These are phyloP conservation scores for Fallopia convolvulus DNA, from an alignment of 148 eudicot genomes.

Conservation along the genomic window DNA sequence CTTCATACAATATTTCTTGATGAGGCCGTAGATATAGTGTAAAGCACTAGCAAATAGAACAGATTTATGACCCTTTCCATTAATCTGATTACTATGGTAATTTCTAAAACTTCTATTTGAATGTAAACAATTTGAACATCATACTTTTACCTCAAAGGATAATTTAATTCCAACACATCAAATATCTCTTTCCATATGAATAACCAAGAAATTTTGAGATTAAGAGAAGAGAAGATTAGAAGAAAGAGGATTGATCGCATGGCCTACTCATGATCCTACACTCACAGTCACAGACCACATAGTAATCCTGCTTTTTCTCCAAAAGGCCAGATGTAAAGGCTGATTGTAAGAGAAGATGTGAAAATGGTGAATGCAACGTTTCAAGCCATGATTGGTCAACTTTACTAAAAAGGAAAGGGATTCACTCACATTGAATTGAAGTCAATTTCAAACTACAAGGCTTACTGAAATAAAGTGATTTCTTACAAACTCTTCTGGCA, in stretches of 20 bases:
- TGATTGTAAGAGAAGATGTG: conserved; percentile 2
- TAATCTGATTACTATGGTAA: neutral
- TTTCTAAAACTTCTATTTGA: neutral
- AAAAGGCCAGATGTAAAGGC: neutral
- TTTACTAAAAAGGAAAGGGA: neutral
- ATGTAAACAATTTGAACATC: neutral
- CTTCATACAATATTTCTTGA: neutral
- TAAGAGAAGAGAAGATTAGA: neutral
- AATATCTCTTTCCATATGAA: neutral
- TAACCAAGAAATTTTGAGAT: neutral
- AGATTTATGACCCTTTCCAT: neutral
- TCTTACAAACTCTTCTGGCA: neutral
- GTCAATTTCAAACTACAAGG: conserved; percentile 4
- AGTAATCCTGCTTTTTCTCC: neutral
- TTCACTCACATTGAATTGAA: neutral
- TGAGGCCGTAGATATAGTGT: neutral
- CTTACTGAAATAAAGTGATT: neutral
- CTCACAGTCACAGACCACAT: neutral
- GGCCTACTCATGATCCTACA: neutral
- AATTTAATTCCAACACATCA: neutral
- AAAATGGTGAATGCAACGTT: neutral
- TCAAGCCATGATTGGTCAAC: neutral
- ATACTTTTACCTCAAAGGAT: neutral
- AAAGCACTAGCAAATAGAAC: neutral
- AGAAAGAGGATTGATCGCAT: neutral